These are phyloP conservation scores for Aspergillus neoniger DNA, from an alignment of 2,329 filamentous ascomycete genomes.

Conservation along the genomic window DNA sequence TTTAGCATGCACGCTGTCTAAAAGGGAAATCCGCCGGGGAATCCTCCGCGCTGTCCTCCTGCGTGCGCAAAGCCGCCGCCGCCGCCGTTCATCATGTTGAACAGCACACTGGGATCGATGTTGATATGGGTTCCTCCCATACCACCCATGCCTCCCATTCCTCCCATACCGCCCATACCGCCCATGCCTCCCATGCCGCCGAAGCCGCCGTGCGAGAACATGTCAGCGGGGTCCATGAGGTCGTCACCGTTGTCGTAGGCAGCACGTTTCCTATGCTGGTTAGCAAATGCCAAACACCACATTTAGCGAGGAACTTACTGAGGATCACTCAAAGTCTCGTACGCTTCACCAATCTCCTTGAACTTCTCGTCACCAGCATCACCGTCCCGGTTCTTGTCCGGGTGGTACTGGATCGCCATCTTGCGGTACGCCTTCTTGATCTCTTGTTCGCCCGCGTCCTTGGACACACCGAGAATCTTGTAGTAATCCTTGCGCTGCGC, in stretches of 20 bases:
- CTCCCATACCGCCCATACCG: slow-evolving; percentile 48
- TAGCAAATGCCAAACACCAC: slow-evolving; percentile 13
- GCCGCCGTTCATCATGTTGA: slow-evolving; percentile 79
- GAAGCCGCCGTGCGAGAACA: slow-evolving; percentile 67
- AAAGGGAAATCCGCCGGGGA: slow-evolving; percentile 61
- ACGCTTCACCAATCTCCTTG: slow-evolving; percentile 97
- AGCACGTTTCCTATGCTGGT: slow-evolving; percentile 69
- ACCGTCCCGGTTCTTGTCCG: slow-evolving; percentile 88
- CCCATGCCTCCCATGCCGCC: slow-evolving; percentile 60
- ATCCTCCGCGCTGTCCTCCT: slow-evolving; percentile 53
- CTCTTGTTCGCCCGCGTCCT: slow-evolving; percentile 77
- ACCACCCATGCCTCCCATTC: slow-evolving; percentile 56
- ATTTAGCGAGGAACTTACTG: slow-evolving; percentile 62
- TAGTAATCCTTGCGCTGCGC: slow-evolving; percentile 97
- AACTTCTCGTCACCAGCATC: slow-evolving; percentile 85
- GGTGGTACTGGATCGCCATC: slow-evolving; percentile 89
- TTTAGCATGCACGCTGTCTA: slow-evolving; percentile 29
- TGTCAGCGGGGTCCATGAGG: slow-evolving; percentile 81
- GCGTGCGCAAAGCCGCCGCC: slow-evolving; percentile 54
- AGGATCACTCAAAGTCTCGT: slow-evolving; percentile 91
- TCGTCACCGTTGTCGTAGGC: slow-evolving; percentile 92
- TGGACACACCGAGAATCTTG: slow-evolving; percentile 88
- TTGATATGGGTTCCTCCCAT: slow-evolving; percentile 48
- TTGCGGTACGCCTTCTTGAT: slow-evolving; percentile 98
- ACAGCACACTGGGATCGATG: slow-evolving; percentile 76